Conservation (phyloP, 345 rosid genomes). For the Clarkia xantiana region DNA sequence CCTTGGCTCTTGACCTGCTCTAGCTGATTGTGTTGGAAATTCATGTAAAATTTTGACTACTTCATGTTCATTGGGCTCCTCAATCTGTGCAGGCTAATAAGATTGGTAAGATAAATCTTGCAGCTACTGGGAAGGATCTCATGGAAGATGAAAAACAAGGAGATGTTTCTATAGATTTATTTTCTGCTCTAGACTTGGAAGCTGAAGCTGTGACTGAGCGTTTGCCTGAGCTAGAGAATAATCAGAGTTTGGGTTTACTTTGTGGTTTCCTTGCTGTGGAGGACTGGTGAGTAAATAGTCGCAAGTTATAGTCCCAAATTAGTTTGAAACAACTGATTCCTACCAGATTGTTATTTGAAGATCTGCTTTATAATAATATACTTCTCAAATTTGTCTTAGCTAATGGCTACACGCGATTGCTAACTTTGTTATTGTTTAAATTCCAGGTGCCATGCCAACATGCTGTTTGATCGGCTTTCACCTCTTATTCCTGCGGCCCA, state of each 20-base stretch:
- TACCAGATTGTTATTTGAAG: too few species aligned
- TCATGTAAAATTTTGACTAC: too few species aligned
- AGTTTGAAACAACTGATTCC: too few species aligned
- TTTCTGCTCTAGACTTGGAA: slow-evolving; percentile 86
- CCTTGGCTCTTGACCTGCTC: too few species aligned
- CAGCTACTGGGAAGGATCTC: slow-evolving; percentile 98
- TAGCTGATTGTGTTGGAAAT: too few species aligned
- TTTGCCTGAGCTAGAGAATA: slow-evolving; percentile 62
- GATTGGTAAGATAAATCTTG: slow-evolving; percentile 95
- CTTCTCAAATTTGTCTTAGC: neutral
- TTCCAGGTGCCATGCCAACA: slow-evolving; percentile 77
- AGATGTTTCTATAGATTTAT: slow-evolving; percentile 84
- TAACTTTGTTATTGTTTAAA: slow-evolving; percentile 4
- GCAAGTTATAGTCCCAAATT: slow-evolving; percentile 3
- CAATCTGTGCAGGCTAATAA: slow-evolving; percentile 60
- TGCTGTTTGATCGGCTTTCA: slow-evolving; percentile 67
- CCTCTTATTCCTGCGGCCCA: slow-evolving; percentile 89
- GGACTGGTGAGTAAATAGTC: slow-evolving; percentile 58
- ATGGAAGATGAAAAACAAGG: slow-evolving; percentile 99
- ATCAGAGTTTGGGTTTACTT: slow-evolving; percentile 87
- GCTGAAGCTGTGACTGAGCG: slow-evolving; percentile 73
- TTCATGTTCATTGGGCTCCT: slow-evolving; percentile 3
- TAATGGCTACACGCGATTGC: neutral
- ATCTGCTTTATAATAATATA: too few species aligned
- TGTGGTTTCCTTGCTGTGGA: slow-evolving; percentile 88